Percentiles rank a stretch among this genome's conserved stretches.
These are phyloP conservation scores for Suaeda aralocaspica DNA, from an alignment of 148 eudicot genomes.

Conservation along the genomic window DNA sequence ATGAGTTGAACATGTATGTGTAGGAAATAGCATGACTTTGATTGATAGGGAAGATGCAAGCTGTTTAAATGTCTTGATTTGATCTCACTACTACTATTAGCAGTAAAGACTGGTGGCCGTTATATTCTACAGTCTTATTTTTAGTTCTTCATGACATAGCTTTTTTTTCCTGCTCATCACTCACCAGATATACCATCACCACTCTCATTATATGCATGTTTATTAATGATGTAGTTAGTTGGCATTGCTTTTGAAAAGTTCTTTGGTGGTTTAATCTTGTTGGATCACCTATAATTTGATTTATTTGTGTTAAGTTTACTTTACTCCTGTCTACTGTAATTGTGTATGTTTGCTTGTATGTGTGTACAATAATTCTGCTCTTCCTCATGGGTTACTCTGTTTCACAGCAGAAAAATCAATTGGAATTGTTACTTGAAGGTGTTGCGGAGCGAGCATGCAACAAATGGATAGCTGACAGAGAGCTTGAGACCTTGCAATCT, in stretches of 20 bases:
- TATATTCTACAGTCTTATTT: background rate
- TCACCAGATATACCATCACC: background rate
- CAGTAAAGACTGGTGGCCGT: background rate
- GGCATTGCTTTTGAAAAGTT: too few relatives aligned
- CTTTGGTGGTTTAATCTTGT: too few relatives aligned
- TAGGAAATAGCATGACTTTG: too few relatives aligned
- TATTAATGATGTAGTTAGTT: too few relatives aligned
- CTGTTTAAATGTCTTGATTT: too few relatives aligned
- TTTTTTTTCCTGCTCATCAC: background rate
- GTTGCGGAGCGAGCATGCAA: constrained; percentile 43
- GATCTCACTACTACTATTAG: too few relatives aligned
- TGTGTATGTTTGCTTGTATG: background rate
- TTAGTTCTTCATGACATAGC: background rate
- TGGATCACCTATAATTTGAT: too few relatives aligned
- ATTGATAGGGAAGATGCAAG: too few relatives aligned
- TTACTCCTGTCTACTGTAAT: background rate
- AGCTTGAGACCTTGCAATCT: constrained; percentile 52
- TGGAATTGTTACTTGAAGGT: constrained; percentile 44
- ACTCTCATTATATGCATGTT: background rate
- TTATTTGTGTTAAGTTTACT: background rate
- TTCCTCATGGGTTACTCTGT: constrained; percentile 9
- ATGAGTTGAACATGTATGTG: too few relatives aligned
- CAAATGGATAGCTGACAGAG: constrained; percentile 45
- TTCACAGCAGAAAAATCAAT: constrained; percentile 39
- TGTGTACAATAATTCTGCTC: background rate